Evolutionary conservation across 1,139 yeast genomes (phyloP).

Genomic region (Candida sanyaensis): DNA sequence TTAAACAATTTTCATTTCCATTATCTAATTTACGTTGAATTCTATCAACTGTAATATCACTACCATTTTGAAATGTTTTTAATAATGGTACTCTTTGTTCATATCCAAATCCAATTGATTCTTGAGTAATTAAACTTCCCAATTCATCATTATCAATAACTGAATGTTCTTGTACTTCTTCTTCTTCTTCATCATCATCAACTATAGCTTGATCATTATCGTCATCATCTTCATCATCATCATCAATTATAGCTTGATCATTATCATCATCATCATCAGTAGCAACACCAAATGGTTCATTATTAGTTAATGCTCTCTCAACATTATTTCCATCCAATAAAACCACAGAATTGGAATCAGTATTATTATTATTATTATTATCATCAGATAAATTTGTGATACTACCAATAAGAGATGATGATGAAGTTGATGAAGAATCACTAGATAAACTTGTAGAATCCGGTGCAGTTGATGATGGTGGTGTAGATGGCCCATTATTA

Average conservation of each 20-base stretch:
- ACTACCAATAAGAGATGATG: no score
- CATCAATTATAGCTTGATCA: background rate
- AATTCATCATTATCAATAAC: conserved; percentile 11
- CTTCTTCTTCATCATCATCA: no score
- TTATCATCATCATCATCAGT: background rate
- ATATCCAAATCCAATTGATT: conserved; percentile 17
- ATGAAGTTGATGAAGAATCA: background rate
- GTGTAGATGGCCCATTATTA: conserved; percentile 3
- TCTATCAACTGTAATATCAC: conserved; percentile 10
- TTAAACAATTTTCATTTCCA: background rate
- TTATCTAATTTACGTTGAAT: background rate
- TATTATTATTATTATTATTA: background rate
- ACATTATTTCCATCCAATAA: conserved; percentile 5
- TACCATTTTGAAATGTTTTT: conserved; percentile 23
- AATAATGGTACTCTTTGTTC: conserved; percentile 36
- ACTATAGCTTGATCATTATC: no score
- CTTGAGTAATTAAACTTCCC: conserved; percentile 22
- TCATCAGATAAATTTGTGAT: no score
- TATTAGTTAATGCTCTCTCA: background rate
- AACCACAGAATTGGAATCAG: conserved; percentile 3
- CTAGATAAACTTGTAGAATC: conserved; percentile 9
- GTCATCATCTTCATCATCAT: conserved; percentile 6
- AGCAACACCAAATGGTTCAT: background rate
- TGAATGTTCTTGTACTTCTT: background rate
- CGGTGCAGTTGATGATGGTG: conserved; percentile 10